These are phyloP conservation scores for Lyophyllum semitale DNA, from an alignment of 768 basidiomycete genomes.

Conservation along the genomic window DNA sequence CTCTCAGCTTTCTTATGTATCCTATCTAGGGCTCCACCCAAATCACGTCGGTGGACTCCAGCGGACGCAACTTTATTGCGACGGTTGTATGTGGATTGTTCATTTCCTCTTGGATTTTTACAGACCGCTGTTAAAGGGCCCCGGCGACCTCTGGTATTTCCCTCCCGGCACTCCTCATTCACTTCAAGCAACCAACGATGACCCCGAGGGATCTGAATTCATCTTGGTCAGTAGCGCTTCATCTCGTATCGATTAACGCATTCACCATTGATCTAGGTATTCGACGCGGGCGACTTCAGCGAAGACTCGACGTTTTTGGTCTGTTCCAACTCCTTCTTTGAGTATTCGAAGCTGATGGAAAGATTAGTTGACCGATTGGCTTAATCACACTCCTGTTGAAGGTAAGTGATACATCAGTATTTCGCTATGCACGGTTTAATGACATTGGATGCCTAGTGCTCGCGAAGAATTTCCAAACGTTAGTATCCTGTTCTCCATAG, in stretches of 20 bases:
- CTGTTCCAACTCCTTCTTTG: background rate
- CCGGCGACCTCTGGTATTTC: constrained; percentile 60
- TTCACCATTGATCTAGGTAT: constrained; percentile 34
- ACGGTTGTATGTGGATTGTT: constrained; percentile 42
- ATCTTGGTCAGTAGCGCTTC: constrained; percentile 37
- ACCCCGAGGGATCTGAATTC: constrained; percentile 52
- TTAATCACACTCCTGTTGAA: constrained; percentile 55
- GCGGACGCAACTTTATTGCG: constrained; percentile 51
- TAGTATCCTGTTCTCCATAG: background rate
- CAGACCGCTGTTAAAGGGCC: constrained; percentile 25
- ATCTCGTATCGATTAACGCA: background rate
- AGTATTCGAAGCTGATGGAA: background rate
- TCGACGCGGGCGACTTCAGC: constrained; percentile 51
- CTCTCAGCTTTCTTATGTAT: background rate
- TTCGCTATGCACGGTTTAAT: background rate
- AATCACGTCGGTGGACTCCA: constrained; percentile 46
- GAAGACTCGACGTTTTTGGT: constrained; percentile 58
- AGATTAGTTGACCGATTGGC: constrained; percentile 54
- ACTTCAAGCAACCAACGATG: constrained; percentile 50
- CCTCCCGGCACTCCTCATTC: constrained; percentile 58
- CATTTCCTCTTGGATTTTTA: background rate
- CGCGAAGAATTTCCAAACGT: constrained; percentile 53
- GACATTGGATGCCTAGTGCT: constrained; percentile 32
- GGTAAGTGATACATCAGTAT: constrained; percentile 21
- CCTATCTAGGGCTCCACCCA: constrained; percentile 44